A percentile compares a stretch with the other conserved stretches of the same genome.
These are phyloP conservation scores for Penicillium griseofulvum DNA, from an alignment of 2,329 filamentous ascomycete genomes.

Conservation along the genomic window DNA sequence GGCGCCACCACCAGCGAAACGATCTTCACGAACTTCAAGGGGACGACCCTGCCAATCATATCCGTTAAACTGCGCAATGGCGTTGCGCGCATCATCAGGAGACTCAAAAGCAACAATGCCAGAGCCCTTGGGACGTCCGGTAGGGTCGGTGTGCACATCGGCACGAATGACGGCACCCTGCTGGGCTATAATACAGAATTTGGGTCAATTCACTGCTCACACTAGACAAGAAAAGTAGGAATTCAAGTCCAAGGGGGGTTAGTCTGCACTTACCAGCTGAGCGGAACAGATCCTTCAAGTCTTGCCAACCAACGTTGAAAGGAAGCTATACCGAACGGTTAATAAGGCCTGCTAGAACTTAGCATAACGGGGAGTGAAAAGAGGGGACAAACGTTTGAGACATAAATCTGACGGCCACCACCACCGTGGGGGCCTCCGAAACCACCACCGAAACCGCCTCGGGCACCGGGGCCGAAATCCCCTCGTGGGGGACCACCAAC, in stretches of 20 bases:
- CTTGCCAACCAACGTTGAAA: slow-evolving; percentile 97
- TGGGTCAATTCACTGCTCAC: slow-evolving; percentile 32
- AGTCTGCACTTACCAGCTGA: slow-evolving; percentile 75
- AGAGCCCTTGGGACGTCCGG: slow-evolving; percentile 92
- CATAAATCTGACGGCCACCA: slow-evolving; percentile 86
- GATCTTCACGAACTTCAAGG: slow-evolving; percentile 93
- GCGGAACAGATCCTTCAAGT: slow-evolving; percentile 96
- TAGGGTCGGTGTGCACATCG: slow-evolving; percentile 87
- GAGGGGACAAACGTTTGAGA: slow-evolving; percentile 86
- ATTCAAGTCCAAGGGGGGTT: slow-evolving; percentile 9
- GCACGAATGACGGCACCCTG: slow-evolving; percentile 84
- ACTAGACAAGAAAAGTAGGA: slow-evolving; percentile 9
- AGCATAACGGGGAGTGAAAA: slow-evolving; percentile 12
- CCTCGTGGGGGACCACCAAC: slow-evolving; percentile 70
- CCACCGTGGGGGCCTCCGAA: slow-evolving; percentile 39
- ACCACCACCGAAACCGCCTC: slow-evolving; percentile 46
- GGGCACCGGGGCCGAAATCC: slow-evolving; percentile 52
- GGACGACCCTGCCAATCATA: slow-evolving; percentile 96
- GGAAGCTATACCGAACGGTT: slow-evolving; percentile 66
- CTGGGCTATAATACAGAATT: slow-evolving; percentile 37
- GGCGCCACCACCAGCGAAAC: slow-evolving; percentile 68
- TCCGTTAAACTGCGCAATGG: slow-evolving; percentile 96
- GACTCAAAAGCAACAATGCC: slow-evolving; percentile 97
- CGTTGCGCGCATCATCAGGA: slow-evolving; percentile 89
- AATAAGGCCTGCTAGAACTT: slow-evolving; percentile 17